A percentile compares a stretch with the other conserved stretches of the same genome.
Conservation (phyloP, 176 grass and related monocot species). For the Raddia distichophylla region DNA sequence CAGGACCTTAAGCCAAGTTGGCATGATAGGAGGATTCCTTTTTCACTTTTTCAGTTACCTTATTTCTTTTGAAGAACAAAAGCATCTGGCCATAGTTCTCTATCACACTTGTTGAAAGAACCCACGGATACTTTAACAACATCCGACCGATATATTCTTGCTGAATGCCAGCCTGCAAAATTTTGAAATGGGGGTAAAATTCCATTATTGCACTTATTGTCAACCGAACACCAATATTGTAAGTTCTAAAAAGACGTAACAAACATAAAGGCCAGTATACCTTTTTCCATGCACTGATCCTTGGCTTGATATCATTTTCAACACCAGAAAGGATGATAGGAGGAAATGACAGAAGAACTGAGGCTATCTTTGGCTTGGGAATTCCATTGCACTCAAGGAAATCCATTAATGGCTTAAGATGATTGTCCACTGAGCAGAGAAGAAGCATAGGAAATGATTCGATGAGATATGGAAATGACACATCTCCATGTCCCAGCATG, state of each 20-base stretch:
- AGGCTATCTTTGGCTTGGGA: slow-evolving; percentile 45
- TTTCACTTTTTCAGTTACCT: slow-evolving; percentile 43
- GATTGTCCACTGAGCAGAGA: slow-evolving; percentile 59
- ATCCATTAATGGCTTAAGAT: slow-evolving; percentile 64
- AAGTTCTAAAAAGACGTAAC: not conserved
- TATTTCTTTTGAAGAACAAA: slow-evolving; percentile 63
- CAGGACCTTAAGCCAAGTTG: not conserved
- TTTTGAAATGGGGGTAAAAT: slow-evolving; percentile 40
- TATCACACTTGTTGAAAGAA: slow-evolving; percentile 81
- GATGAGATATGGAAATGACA: slow-evolving; percentile 72
- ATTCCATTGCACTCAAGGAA: slow-evolving; percentile 53
- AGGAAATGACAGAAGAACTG: slow-evolving; percentile 74
- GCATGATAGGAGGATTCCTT: not conserved
- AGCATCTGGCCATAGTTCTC: slow-evolving; percentile 67
- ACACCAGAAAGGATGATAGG: slow-evolving; percentile 66
- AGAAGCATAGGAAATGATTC: slow-evolving; percentile 95
- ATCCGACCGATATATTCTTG: slow-evolving; percentile 59
- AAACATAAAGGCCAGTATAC: slow-evolving; percentile 43
- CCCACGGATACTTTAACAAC: slow-evolving; percentile 89
- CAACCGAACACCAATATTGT: slow-evolving; percentile 9
- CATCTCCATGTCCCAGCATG: slow-evolving; percentile 63
- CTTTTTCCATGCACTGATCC: slow-evolving; percentile 72
- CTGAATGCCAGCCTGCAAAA: slow-evolving; percentile 70
- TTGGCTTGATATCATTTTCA: slow-evolving; percentile 73
- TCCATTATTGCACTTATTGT: slow-evolving; percentile 19